Base-by-base conservation (phyloP, 129 eudicot genomes). In the Centaurea solstitialis region DNA sequence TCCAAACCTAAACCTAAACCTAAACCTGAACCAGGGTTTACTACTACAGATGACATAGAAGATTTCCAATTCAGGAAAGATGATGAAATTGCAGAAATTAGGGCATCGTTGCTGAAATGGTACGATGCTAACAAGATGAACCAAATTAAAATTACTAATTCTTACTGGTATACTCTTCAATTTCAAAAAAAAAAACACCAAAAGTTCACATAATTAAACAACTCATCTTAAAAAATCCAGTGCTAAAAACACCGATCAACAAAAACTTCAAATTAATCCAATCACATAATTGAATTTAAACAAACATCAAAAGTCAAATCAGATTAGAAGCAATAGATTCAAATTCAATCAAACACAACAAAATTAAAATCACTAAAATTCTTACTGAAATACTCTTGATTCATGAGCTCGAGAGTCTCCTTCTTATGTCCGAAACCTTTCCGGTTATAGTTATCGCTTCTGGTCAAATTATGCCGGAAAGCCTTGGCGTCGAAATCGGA, bases 341-440 rank as follows among this genome's bases (percentile, higher is more conserved):
- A n/a, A n/a, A n/a, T n/a, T n/a, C n/a, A n/a, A n/a, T n/a, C n/a
- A n/a, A n/a, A n/a, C n/a, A n/a, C n/a, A n/a, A n/a, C n/a, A n/a
- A n/a, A 26, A 0, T 2, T 0, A 26, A 26, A 26, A 26, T 26
- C 2, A 26, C 30, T 26, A 26, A n/a, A 50, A 20, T 41, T 68
- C 80, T 69, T 89, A 95, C 99, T 95, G 10, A 87, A 66, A 73
- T 90, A 95, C 87, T 95, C 97, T 53, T 80, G 88, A 59, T 74
- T 91, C 88, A 95, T 92, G 24, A 74, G 90, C 78, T 92, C 82
- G 8, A 88, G 87, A 11, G 93, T 95, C 81, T 91, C 98, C 77
- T 90, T 84, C 73, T 92, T 95, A 23, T 83, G 94, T n/a, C 99
- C 99, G 80, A 92, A 95, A 3, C 99, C 99, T 83, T 73, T 90